Evolutionary conservation across 2,329 filamentous ascomycete genomes (phyloP), one percentile per base, ranked within the genome.

Genomic region (Venturia effusa): DNA sequence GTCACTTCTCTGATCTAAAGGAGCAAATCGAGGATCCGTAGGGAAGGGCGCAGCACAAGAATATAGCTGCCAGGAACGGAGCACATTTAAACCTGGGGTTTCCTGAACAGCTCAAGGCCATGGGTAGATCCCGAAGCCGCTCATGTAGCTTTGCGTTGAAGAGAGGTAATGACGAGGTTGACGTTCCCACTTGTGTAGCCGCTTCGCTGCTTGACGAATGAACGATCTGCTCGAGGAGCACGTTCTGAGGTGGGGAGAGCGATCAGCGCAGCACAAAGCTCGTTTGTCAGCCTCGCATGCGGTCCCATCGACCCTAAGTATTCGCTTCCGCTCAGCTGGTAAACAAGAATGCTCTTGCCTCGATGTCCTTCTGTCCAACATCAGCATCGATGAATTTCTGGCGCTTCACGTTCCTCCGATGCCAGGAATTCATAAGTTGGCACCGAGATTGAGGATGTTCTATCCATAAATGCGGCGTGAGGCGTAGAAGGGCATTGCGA

Each of bases 211-310:
- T 55, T 32, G 51, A 15, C 51, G 51, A 55, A 55, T 55, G 51
- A 55, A 34, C 51, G 27, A 55, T 30, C 51, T 19, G 32, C 30
- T 7, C 27, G 51, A 15, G 51, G 17, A n/a, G 30, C 51, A 55
- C 51, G 51, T 55, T 55, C 34, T 34, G 15, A 4, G 11, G 51
- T 55, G 51, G 17, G 30, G 51, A 34, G 51, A 55, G n/a, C 22
- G 45, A 27, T 51, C 45, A 51, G 45, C 8, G 45, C 45, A 24
- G 24, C 45, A 27, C 51, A 6, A 57, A n/a, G 27, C 51, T 57
- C 34, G 51, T 57, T 57, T 34, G 30, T 57, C 30, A 57, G 51
- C 51, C 51, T 57, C 51, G 30, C n/a, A n/a, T n/a, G n/a, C 51
- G 19, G 10, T 13, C 8, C 22, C 24, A 24, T 11, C 45, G 27